phyloP scores from a whole-genome alignment of 495 filamentous ascomycete genomes.

The Neurospora sp. region DNA sequence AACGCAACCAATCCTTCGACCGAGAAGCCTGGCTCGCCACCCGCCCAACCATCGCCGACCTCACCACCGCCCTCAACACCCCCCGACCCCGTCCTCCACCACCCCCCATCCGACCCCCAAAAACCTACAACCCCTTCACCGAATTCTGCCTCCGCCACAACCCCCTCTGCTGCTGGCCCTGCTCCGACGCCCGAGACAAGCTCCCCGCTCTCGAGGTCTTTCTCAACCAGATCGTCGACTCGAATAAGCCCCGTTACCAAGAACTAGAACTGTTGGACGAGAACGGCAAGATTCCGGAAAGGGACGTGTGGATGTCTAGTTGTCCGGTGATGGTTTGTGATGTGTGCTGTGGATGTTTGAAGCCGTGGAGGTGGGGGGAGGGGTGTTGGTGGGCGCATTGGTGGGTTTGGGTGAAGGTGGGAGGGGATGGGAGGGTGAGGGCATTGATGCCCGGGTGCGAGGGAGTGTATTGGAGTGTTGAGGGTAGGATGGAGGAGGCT shows the following conservation, averaged over 20 bases:
- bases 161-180: not conserved
- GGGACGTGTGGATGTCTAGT: not conserved
- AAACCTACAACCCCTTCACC: not conserved
- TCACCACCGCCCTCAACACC: not conserved
- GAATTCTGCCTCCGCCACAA: not conserved
- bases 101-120: not conserved
- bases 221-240: not conserved
- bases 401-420: not conserved
- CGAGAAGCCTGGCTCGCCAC: not conserved
- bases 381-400: not conserved
- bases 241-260: not conserved
- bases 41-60: not conserved
- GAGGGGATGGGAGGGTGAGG: not conserved
- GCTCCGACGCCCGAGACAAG: not conserved
- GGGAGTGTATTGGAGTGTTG: not conserved
- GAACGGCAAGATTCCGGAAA: not conserved
- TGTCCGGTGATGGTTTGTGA: not conserved
- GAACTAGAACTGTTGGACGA: not conserved
- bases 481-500: not conserved
- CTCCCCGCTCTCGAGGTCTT: not conserved
- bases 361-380: not conserved
- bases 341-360: not conserved
- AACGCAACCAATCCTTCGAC: not conserved
- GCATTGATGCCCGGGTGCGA: not conserved
- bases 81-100: not conserved